Percentiles rank a stretch among this genome's conserved stretches.
These are phyloP conservation scores for Pichia sp. DNA, from an alignment of 1,139 yeast species.

Conservation along the genomic window DNA sequence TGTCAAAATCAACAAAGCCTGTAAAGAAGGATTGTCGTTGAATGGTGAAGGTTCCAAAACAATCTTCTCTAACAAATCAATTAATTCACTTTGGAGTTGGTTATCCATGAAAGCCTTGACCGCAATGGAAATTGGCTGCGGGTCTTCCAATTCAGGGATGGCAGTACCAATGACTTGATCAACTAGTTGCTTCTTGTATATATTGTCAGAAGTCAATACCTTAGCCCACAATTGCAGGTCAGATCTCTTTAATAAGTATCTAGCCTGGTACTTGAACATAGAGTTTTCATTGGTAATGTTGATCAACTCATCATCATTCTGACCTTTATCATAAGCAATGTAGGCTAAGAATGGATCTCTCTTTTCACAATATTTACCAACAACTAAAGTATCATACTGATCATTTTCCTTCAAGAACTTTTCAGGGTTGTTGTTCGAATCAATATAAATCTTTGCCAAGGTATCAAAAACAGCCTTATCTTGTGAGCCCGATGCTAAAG, in stretches of 20 bases:
- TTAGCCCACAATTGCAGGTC: constrained; percentile 77
- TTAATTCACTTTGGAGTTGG: constrained; percentile 85
- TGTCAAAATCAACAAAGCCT: constrained; percentile 85
- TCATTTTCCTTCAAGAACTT: constrained; percentile 90
- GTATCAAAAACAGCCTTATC: constrained; percentile 94
- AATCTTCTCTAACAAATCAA: constrained; percentile 91
- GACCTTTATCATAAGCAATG: constrained; percentile 94
- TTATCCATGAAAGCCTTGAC: constrained; percentile 97
- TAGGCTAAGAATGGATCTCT: constrained; percentile 98
- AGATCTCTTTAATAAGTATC: constrained; percentile 83
- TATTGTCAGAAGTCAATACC: constrained; percentile 71
- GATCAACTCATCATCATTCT: constrained; percentile 83
- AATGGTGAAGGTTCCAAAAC: constrained; percentile 96
- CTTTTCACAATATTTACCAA: constrained; percentile 98
- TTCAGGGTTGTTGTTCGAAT: constrained; percentile 95
- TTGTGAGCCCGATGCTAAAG: constrained; percentile 79
- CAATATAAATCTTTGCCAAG: constrained; percentile 95
- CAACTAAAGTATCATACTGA: constrained; percentile 83
- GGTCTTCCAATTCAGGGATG: constrained; percentile 90
- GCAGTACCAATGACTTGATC: constrained; percentile 97
- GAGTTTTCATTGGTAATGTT: constrained; percentile 92
- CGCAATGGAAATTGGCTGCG: constrained; percentile 93
- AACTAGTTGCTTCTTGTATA: constrained; percentile 83
- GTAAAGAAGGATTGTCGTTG: constrained; percentile 90
- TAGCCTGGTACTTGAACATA: constrained; percentile 98